Conservation (phyloP, 495 filamentous ascomycete species). For the Penicillium waksmanii region DNA sequence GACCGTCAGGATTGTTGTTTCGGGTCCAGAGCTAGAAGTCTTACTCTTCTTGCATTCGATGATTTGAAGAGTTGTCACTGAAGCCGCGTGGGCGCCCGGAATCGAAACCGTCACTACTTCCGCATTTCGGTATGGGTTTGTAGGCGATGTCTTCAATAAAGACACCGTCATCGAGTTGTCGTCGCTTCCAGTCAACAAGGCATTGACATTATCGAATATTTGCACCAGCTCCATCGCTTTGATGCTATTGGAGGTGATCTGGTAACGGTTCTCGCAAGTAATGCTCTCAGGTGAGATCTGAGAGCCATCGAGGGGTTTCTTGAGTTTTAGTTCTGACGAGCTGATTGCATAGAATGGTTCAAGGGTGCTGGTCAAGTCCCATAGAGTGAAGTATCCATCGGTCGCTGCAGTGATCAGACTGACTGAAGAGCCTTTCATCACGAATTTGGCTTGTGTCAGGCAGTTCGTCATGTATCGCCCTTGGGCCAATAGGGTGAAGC, state of each 20-base stretch:
- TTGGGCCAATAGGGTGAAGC: constrained; percentile 58
- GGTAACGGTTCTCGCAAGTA: constrained; percentile 40
- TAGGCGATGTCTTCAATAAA: constrained; percentile 35
- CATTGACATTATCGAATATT: constrained; percentile 32
- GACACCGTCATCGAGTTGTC: constrained; percentile 75
- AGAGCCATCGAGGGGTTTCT: constrained; percentile 19
- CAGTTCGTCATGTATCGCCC: constrained; percentile 79
- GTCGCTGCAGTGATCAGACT: constrained; percentile 62
- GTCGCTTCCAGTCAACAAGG: constrained; percentile 80
- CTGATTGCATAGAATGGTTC: constrained; percentile 36
- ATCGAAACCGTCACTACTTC: constrained; percentile 57
- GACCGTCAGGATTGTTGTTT: constrained; percentile 34
- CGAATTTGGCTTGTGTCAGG: constrained; percentile 69
- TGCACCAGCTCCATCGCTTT: constrained; percentile 55
- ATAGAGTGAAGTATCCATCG: constrained; percentile 63
- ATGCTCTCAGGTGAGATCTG: constrained; percentile 29
- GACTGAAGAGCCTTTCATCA: constrained; percentile 30
- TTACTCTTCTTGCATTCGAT: constrained; percentile 26
- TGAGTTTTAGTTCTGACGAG: constrained; percentile 24
- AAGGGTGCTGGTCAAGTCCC: constrained; percentile 46
- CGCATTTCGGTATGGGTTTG: constrained; percentile 10
- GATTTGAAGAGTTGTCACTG: constrained; percentile 68
- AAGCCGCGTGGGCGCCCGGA: constrained; percentile 76
- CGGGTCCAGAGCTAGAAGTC: constrained; percentile 2
- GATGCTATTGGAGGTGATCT: constrained; percentile 76